Evolutionary conservation across 805 yeast genomes (phyloP).

Genomic region (Candida peoriensis): DNA sequence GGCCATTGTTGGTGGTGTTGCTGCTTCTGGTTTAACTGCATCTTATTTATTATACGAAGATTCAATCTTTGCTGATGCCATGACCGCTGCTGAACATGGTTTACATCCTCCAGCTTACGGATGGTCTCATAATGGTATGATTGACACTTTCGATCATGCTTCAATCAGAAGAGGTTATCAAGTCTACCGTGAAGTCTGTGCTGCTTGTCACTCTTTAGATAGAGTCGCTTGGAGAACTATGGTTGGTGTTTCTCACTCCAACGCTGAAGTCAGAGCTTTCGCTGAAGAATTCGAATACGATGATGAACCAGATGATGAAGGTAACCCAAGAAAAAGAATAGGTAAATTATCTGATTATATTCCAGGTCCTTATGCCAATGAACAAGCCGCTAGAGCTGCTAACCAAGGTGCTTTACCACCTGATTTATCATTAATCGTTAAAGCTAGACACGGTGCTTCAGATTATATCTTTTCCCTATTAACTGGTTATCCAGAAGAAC

Average conservation of each 20-base stretch:
- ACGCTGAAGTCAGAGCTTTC: constrained; percentile 85
- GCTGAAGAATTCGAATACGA: constrained; percentile 97
- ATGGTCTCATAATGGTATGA: constrained; percentile 94
- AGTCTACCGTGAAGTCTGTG: constrained; percentile 98
- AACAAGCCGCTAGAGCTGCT: constrained; percentile 99
- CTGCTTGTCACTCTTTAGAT: constrained; percentile 96
- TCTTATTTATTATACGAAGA: constrained; percentile 81
- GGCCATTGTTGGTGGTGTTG: constrained; percentile 56
- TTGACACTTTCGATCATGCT: constrained; percentile 87
- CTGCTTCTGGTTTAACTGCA: constrained; percentile 73
- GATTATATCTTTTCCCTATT: constrained; percentile 92
- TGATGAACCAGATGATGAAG: constrained; percentile 98
- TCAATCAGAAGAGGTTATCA: constrained; percentile 98
- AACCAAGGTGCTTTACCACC: constrained; percentile 99
- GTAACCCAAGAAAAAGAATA: constrained; percentile 95
- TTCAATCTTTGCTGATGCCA: constrained; percentile 83
- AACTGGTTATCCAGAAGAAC: constrained; percentile 98
- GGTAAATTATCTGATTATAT: constrained; percentile 96
- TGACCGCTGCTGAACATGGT: constrained; percentile 99
- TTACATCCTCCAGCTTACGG: constrained; percentile 89
- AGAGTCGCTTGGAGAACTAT: constrained; percentile 98
- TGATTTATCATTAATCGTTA: constrained; percentile 92
- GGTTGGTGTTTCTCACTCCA: constrained; percentile 94
- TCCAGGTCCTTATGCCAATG: constrained; percentile 95
- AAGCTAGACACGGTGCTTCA: constrained; percentile 98